Evolutionary conservation across 1,139 yeast genomes (phyloP).

Genomic region (Nakaseomyces delphensis): DNA sequence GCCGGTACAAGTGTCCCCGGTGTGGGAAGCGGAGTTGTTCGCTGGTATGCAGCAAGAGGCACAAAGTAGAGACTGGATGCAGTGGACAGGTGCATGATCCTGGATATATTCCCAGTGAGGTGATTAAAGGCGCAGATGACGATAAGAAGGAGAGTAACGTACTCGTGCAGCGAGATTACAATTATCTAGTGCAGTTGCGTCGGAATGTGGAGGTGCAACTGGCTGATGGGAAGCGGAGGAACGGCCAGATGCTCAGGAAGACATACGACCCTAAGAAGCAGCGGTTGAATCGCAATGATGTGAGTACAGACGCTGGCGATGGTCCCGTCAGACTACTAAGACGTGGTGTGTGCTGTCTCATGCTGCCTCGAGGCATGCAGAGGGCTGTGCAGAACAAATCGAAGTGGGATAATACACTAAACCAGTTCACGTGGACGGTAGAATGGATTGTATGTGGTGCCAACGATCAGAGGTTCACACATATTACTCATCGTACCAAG

Average conservation of each 20-base stretch:
- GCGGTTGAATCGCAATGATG: constrained; percentile 14
- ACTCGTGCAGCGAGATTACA: constrained; percentile 73
- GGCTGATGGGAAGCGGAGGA: constrained; percentile 37
- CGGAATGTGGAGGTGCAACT: constrained; percentile 47
- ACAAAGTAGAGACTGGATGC: constrained; percentile 56
- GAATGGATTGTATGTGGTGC: constrained; percentile 52
- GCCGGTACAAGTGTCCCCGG: constrained; percentile 79
- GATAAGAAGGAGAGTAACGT: constrained; percentile 34
- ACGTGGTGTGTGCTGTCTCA: constrained; percentile 45
- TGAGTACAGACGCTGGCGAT: too few species aligned
- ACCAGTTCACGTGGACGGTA: constrained; percentile 66
- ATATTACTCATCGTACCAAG: constrained; percentile 41
- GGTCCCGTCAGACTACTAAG: constrained; percentile 21
- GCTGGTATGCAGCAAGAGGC: constrained; percentile 58
- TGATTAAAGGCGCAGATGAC: constrained; percentile 30
- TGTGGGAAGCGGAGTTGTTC: constrained; percentile 65
- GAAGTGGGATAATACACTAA: constrained; percentile 59
- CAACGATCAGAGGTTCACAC: constrained; percentile 25
- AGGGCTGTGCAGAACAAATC: constrained; percentile 60
- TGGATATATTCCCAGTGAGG: constrained; percentile 38
- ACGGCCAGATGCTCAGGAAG: constrained; percentile 25
- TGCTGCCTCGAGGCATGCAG: constrained; percentile 70
- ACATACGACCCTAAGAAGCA: constrained; percentile 28
- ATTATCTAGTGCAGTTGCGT: constrained; percentile 56
- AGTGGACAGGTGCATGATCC: constrained; percentile 54